phyloP scores from a whole-genome alignment of 1,284 basidiomycete species.

The Kalmanozyma brasiliensis region DNA sequence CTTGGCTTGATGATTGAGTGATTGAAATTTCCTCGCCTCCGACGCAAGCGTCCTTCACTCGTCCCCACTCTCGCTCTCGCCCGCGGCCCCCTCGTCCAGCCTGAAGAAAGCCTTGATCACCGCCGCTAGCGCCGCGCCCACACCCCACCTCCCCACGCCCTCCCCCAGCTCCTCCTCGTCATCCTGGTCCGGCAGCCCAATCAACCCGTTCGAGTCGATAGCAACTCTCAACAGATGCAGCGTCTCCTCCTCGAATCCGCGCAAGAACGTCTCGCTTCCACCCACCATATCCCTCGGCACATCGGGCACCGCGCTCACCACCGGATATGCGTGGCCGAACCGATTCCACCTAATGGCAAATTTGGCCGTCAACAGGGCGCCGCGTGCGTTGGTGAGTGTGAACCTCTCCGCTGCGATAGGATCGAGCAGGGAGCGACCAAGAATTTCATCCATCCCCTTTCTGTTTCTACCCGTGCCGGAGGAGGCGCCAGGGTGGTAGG shows the following conservation, averaged over 20 bases:
- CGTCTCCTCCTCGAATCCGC: conserved; percentile 11
- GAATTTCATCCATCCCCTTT: conserved; percentile 7
- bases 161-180: conserved; percentile 10
- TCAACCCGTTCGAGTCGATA: conserved; percentile 12
- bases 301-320: conserved; percentile 3
- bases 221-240: conserved; percentile 16
- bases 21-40: no score
- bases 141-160: conserved; percentile 21
- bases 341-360: conserved; percentile 31
- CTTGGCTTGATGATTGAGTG: no score
- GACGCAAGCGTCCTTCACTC: no score
- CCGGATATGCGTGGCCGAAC: conserved; percentile 26
- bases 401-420: conserved; percentile 1
- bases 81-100: conserved; percentile 5
- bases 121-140: conserved; percentile 13
- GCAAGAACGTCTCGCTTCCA: conserved; percentile 4
- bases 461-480: not conserved
- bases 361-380: conserved; percentile 6
- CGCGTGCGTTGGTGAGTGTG: conserved; percentile 6
- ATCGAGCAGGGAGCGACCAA: conserved; percentile 15
- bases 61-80: conserved; percentile 1
- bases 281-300: not conserved
- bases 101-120: conserved; percentile 29
- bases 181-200: conserved; percentile 14
- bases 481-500: conserved; percentile 12